Evolutionary conservation across 1,284 basidiomycete genomes (phyloP).

Genomic region (Laetiporus sulphureus): DNA sequence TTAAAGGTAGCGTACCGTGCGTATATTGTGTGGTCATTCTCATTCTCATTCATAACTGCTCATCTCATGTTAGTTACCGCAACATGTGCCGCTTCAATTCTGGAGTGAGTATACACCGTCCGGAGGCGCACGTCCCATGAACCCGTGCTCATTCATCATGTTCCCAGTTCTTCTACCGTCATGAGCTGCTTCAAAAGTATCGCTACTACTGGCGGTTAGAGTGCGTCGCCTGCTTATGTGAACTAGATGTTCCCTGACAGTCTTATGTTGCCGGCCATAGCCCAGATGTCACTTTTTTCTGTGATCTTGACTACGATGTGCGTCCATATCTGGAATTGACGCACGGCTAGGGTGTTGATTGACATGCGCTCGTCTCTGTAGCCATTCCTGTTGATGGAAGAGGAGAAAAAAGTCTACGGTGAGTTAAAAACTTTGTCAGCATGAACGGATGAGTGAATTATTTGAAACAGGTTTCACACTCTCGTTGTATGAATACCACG

Average conservation of each 20-base stretch:
- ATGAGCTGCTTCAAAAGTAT: conserved; percentile 74
- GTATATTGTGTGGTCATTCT: conserved; percentile 10
- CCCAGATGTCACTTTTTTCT: conserved; percentile 28
- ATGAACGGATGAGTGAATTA: too few species aligned
- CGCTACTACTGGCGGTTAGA: conserved; percentile 92
- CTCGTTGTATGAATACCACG: conserved; percentile 59
- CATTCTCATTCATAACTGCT: background rate
- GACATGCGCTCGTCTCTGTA: too few species aligned
- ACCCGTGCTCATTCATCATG: too few species aligned
- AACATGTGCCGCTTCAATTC: conserved; percentile 96
- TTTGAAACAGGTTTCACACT: conserved; percentile 61
- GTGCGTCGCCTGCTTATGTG: conserved; percentile 25
- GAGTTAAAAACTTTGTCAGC: too few species aligned
- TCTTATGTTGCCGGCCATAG: too few species aligned
- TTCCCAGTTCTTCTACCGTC: conserved; percentile 86
- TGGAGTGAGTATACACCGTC: conserved; percentile 55
- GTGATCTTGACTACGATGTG: conserved; percentile 28
- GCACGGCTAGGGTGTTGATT: conserved; percentile 25
- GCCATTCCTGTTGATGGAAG: conserved; percentile 88
- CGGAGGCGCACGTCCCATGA: too few species aligned
- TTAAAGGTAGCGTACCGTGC: conserved; percentile 56
- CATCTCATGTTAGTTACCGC: conserved; percentile 48
- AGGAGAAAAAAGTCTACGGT: conserved; percentile 83
- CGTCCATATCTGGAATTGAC: conserved; percentile 1
- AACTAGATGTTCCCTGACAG: too few species aligned